Conservation (phyloP, 2,329 filamentous ascomycete species). For the Aspergillus aculeatus region DNA sequence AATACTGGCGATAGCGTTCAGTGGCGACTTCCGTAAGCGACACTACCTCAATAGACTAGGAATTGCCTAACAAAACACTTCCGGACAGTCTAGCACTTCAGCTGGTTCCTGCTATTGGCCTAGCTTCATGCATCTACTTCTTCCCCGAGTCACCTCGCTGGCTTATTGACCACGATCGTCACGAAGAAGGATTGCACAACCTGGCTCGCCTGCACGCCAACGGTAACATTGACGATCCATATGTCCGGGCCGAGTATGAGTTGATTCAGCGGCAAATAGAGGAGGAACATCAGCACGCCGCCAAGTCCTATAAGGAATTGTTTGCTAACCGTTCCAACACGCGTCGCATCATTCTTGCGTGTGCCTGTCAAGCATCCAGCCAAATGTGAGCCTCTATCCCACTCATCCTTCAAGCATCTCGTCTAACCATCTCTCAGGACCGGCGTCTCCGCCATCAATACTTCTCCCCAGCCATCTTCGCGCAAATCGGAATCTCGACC, state of each 20-base stretch:
- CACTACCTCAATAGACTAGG: no score
- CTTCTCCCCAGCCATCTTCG: conserved; percentile 11
- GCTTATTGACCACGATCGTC: conserved; percentile 11
- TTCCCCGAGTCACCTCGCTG: conserved; percentile 9
- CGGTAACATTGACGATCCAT: conserved; percentile 5
- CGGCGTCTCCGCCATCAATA: conserved; percentile 11
- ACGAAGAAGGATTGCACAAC: conserved; percentile 7
- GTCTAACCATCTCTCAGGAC: not conserved
- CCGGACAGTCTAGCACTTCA: not conserved
- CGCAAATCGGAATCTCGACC: conserved; percentile 9
- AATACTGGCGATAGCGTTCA: conserved; percentile 5
- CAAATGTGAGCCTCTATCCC: conserved; percentile 1
- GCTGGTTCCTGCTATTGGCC: conserved; percentile 8
- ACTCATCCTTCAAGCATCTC: not conserved
- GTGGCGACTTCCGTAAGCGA: conserved; percentile 5
- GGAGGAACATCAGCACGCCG: conserved; percentile 7
- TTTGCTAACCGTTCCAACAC: conserved; percentile 8
- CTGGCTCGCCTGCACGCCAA: conserved; percentile 4
- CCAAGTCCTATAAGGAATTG: conserved; percentile 9
- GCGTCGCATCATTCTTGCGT: conserved; percentile 9
- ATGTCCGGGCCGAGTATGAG: conserved; percentile 7
- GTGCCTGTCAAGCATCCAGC: conserved; percentile 7
- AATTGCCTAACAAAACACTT: not conserved
- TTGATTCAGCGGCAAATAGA: conserved; percentile 10
- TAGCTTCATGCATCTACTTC: conserved; percentile 10